Evolutionary conservation across 441 rosid genomes (phyloP).

Genomic region (Gossypium schwendimanii): DNA sequence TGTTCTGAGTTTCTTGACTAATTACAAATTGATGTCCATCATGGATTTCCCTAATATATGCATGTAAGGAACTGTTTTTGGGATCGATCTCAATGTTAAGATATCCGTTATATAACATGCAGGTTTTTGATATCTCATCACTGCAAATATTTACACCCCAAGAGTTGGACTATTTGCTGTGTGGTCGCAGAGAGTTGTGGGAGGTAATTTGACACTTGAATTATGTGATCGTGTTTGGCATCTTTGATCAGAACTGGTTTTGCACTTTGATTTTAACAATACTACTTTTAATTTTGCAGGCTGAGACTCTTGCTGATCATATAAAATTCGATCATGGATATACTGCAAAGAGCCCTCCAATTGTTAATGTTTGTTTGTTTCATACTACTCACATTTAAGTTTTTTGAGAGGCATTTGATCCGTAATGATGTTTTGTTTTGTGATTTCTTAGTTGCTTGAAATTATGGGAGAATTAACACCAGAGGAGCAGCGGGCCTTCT

Average conservation of each 20-base stretch:
- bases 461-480: constrained; percentile 97
- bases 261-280: constrained; percentile 2
- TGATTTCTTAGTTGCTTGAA: constrained; percentile 66
- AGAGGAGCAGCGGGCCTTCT: constrained; percentile 94
- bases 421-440: constrained; percentile 7
- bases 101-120: constrained; percentile 16
- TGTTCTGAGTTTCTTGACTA: background rate
- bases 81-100: background rate
- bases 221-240: background rate
- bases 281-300: constrained; percentile 37
- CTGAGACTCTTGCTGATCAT: constrained; percentile 84
- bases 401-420: background rate
- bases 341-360: constrained; percentile 92
- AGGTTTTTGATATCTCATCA: constrained; percentile 94
- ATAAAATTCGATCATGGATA: constrained; percentile 98
- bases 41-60: background rate
- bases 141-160: constrained; percentile 87
- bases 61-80: background rate
- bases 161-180: constrained; percentile 88
- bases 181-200: constrained; percentile 99
- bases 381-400: background rate
- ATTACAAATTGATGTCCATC: background rate
- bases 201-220: constrained; percentile 43
- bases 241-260: background rate
- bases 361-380: constrained; percentile 50